Conservation (phyloP, 805 yeast genomes). For the Suhomyces canberraensis region DNA sequence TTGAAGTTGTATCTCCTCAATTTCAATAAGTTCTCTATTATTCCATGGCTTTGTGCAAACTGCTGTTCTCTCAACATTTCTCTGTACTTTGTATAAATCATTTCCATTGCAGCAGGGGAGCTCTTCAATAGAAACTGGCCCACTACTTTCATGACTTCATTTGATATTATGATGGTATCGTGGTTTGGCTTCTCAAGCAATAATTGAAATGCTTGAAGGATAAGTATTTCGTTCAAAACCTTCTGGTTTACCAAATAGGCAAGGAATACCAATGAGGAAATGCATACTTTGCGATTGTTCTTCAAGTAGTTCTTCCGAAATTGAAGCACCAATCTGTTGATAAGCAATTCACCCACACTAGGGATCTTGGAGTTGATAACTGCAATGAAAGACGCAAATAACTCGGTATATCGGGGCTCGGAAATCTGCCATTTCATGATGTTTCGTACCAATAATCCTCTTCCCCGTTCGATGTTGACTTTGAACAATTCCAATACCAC, state of each 20-base stretch:
- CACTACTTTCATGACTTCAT: slow-evolving; percentile 45
- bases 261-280: slow-evolving; percentile 47
- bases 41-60: slow-evolving; percentile 39
- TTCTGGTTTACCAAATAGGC: slow-evolving; percentile 62
- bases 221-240: slow-evolving; percentile 39
- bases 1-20: slow-evolving; percentile 43
- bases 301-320: slow-evolving; percentile 53
- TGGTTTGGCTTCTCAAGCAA: slow-evolving; percentile 45
- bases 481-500: slow-evolving; percentile 50
- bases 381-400: slow-evolving; percentile 56
- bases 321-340: slow-evolving; percentile 51
- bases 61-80: slow-evolving; percentile 51
- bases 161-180: slow-evolving; percentile 54
- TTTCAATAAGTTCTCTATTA: slow-evolving; percentile 52
- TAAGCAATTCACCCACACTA: slow-evolving; percentile 57
- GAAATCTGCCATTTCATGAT: slow-evolving; percentile 52
- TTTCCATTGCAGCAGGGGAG: slow-evolving; percentile 43
- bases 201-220: slow-evolving; percentile 35
- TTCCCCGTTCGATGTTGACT: slow-evolving; percentile 57
- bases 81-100: slow-evolving; percentile 59
- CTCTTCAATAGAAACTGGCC: slow-evolving; percentile 50
- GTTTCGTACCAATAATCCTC: slow-evolving; percentile 57
- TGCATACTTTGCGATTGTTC: slow-evolving; percentile 44
- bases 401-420: slow-evolving; percentile 39
- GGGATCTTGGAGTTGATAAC: slow-evolving; percentile 68